Conservation (phyloP, 495 filamentous ascomycete species). For the Penicillium dipodomyicola region DNA sequence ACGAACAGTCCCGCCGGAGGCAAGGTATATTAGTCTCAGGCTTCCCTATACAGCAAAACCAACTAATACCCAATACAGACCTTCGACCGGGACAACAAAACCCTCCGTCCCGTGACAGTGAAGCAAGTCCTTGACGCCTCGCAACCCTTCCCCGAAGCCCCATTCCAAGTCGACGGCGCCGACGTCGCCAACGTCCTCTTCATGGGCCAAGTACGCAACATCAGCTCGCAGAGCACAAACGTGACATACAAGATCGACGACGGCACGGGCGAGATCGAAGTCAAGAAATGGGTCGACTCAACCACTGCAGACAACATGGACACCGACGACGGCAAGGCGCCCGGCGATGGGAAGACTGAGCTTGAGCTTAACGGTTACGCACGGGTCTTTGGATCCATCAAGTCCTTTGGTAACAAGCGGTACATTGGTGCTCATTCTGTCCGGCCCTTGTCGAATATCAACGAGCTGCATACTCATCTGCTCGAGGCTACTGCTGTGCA, state of each 20-base stretch:
- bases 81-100: constrained; percentile 56
- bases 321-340: constrained; percentile 36
- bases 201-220: constrained; percentile 84
- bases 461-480: constrained; percentile 87
- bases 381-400: constrained; percentile 76
- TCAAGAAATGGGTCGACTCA: constrained; percentile 85
- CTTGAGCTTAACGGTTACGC: constrained; percentile 70
- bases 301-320: constrained; percentile 51
- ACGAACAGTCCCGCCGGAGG: constrained; percentile 48
- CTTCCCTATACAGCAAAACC: not conserved
- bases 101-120: constrained; percentile 87
- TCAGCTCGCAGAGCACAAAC: constrained; percentile 85
- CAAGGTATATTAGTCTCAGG: constrained; percentile 28
- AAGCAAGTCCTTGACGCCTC: constrained; percentile 85
- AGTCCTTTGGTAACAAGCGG: constrained; percentile 72
- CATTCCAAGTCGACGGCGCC: constrained; percentile 73
- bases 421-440: constrained; percentile 80
- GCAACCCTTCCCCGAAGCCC: constrained; percentile 68
- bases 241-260: constrained; percentile 91
- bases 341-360: constrained; percentile 43
- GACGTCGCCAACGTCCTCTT: constrained; percentile 67
- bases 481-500: constrained; percentile 87
- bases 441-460: constrained; percentile 73
- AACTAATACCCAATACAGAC: constrained; percentile 11
- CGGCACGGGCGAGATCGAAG: constrained; percentile 88